Base-by-base conservation (phyloP, 129 eudicot species). In the Chrysanthemum makinoi region DNA sequence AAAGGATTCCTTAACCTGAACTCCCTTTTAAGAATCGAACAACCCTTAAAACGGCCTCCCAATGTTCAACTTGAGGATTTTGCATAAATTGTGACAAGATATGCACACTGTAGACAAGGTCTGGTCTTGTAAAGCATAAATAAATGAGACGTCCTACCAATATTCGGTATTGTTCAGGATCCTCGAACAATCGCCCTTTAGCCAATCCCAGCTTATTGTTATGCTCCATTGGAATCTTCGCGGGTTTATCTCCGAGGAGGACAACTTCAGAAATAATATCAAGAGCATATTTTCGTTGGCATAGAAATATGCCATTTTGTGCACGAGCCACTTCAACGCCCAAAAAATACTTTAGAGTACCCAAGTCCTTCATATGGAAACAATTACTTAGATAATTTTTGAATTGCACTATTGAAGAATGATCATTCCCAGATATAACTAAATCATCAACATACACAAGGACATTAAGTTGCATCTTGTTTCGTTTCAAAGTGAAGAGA, bases 331-430 rank as follows among this genome's bases (percentile, higher is more conserved):
- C n/a, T n/a, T n/a, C n/a, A n/a, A n/a, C n/a, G n/a, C n/a, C n/a
- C n/a, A n/a, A n/a, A n/a, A n/a, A n/a, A n/a, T n/a, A n/a, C n/a
- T n/a, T n/a, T n/a, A n/a, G 3, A 33, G 13, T n/a, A 1, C 69
- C 73, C 10, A 78, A 17, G 48, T 78, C 78, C 33, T 72, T 71
- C 59, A 65, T 78, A 39, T 57, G 39, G 35, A 78, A 78, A 22
- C 51, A 26, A 7, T 14, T 22, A 14, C 53, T 19, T 35, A 78
- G 57, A 33, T 53, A 62, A 3, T 18, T 0, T 16, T 64, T 77
- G 22, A 72, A 26, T 4, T 13, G 2, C 6, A 17, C 35, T 18
- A 72, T 54, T 17, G 18, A 20, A 1, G 1, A 12, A 14, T 26
- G 20, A 55, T 65, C 68, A 60, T 49, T 51, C 2, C 74, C 15